Evolutionary conservation across 2,329 filamentous ascomycete species (phyloP).

Genomic region (Pyricularia grisea): DNA sequence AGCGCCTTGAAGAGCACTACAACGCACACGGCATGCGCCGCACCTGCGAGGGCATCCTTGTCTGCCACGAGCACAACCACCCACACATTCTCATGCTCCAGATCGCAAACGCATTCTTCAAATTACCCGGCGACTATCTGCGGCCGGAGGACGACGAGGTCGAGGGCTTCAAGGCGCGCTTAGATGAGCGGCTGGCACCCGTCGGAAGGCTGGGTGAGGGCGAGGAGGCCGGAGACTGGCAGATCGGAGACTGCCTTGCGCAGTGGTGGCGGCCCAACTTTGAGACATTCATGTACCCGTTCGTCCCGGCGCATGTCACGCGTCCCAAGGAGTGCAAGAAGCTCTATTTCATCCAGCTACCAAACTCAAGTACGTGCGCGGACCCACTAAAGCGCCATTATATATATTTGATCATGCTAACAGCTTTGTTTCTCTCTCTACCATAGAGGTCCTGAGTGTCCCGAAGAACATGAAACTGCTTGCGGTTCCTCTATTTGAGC

Average conservation of each 20-base stretch:
- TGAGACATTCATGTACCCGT: conserved; percentile 99
- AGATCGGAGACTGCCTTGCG: conserved; percentile 86
- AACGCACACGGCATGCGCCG: conserved; percentile 87
- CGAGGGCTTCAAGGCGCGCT: conserved; percentile 82
- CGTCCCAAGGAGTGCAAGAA: conserved; percentile 99
- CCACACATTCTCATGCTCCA: conserved; percentile 98
- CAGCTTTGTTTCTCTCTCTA: background rate
- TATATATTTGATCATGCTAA: background rate
- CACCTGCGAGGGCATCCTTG: conserved; percentile 91
- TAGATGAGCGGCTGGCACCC: conserved; percentile 89
- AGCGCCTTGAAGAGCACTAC: conserved; percentile 95
- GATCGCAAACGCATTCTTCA: conserved; percentile 99
- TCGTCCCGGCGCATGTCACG: conserved; percentile 91
- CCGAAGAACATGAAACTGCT: conserved; percentile 99
- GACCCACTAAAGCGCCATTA: background rate
- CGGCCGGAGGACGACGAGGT: conserved; percentile 84
- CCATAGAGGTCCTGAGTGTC: conserved; percentile 79
- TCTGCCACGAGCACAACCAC: conserved; percentile 98
- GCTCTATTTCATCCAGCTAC: conserved; percentile 92
- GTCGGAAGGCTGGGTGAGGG: conserved; percentile 80
- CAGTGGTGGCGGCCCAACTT: conserved; percentile 99
- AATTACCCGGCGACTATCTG: conserved; percentile 93
- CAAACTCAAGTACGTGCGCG: conserved; percentile 65
- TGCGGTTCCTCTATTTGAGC: conserved; percentile 90
- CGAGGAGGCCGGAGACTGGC: conserved; percentile 80